Evolutionary conservation across 2,329 filamentous ascomycete genomes (phyloP).

Genomic region (Penicillium sp.): DNA sequence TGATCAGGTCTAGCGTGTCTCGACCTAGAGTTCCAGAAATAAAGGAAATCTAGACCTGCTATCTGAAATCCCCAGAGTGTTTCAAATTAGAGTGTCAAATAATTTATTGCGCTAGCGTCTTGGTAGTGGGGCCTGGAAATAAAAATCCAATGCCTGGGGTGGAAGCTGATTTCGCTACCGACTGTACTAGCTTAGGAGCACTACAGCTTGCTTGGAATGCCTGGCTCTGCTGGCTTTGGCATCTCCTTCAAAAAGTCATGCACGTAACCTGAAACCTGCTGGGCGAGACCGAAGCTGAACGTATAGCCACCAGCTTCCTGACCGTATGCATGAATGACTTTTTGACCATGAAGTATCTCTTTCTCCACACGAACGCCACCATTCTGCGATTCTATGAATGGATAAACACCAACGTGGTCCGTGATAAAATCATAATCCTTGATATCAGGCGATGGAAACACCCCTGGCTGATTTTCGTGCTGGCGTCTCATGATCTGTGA

Average conservation of each 20-base stretch:
- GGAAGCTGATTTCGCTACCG: too few species aligned
- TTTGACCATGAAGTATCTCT: constrained; percentile 27
- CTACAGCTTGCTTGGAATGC: background rate
- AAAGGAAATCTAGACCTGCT: too few species aligned
- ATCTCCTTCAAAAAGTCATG: background rate
- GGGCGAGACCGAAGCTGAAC: constrained; percentile 27
- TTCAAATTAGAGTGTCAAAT: too few species aligned
- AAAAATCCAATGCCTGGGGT: too few species aligned
- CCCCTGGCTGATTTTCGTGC: background rate
- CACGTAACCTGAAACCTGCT: background rate
- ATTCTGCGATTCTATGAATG: background rate
- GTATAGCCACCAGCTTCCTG: constrained; percentile 28
- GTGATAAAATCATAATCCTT: background rate
- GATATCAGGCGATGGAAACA: background rate
- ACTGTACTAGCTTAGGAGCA: too few species aligned
- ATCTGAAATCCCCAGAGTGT: too few species aligned
- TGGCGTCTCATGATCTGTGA: background rate
- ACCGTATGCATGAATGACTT: constrained; percentile 33
- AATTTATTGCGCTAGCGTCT: too few species aligned
- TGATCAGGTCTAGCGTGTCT: too few species aligned
- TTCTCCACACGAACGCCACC: constrained; percentile 29
- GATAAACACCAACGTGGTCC: background rate
- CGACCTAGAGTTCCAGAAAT: too few species aligned
- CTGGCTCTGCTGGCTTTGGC: background rate
- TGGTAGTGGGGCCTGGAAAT: too few species aligned